Base-by-base conservation (phyloP, 2,329 filamentous ascomycete species). In the Phialemonium atrogriseum region DNA sequence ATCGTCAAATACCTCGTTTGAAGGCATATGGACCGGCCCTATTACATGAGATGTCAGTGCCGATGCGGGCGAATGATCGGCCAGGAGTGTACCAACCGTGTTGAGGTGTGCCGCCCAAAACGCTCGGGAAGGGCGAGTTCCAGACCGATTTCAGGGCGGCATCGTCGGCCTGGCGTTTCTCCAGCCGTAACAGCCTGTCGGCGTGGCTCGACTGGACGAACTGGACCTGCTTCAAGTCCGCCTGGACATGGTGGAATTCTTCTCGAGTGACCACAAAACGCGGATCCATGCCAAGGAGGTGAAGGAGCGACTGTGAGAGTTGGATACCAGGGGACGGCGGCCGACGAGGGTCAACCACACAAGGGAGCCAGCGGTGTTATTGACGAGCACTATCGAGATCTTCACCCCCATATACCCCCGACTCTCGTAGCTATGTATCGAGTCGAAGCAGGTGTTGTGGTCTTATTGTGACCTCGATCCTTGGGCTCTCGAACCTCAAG, bases 121-220 rank as follows among this genome's bases (percentile, higher is more conserved):
- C 77, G 42, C 80, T 80, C n/a, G 89, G 87, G 52, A 95, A 95
- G 11, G 88, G 88, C 34, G 88, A 94, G 42, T 82, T 80, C 91
- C 91, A 98, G 35, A 93, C 83, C 39, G 84, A 94, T 58, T 89
- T 93, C 38, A 81, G 59, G 19, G 73, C 70, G 30, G 73, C 72
- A 57, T 81, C 75, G 43, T 80, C 77, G 20, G 76, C 75, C 49
- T 80, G 75, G 27, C 76, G 74, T 47, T 77, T 77, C 52, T 82
- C 77, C 31, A 82, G 55, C 40, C 73, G 63, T 38, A 69, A 56
- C 33, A 82, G 53, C 50, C 77, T 63, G 42, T 81, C 77, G 36
- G 70, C 66, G 56, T 81, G 75, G 46, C 65, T 71, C 41, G 59
- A 68, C 53, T 80, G 77, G 38, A 73, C 62, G 50, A 71, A 64